Conservation (phyloP, 768 basidiomycete genomes). For the Hericium erinaceus region DNA sequence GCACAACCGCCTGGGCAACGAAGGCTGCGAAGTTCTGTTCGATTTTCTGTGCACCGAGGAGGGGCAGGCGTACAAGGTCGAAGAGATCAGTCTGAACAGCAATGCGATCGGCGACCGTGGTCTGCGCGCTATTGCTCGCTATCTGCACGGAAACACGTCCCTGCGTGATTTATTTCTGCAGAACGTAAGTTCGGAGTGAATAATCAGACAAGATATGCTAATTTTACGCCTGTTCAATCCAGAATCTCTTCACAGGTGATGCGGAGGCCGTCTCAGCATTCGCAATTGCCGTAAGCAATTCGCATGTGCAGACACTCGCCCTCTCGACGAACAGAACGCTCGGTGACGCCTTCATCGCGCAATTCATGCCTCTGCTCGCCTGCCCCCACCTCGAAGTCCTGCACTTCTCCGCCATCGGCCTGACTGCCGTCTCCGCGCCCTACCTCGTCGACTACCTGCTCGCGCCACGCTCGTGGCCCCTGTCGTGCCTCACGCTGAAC, state of each 20-base stretch:
- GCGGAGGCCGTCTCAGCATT: conserved; percentile 29
- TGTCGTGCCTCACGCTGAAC: conserved; percentile 43
- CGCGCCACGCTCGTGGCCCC: conserved; percentile 36
- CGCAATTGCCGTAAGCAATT: conserved; percentile 42
- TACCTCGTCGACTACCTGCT: conserved; percentile 39
- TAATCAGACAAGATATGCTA: neutral
- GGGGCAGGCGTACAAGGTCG: conserved; percentile 37
- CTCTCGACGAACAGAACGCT: conserved; percentile 41
- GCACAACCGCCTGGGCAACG: conserved; percentile 47
- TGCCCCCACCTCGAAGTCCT: conserved; percentile 42
- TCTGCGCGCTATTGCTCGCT: conserved; percentile 42
- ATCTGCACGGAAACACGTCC: conserved; percentile 35
- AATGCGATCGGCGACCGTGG: conserved; percentile 48
- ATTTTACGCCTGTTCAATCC: neutral
- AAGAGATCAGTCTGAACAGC: conserved; percentile 48
- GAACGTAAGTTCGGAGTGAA: conserved; percentile 33
- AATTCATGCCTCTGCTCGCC: conserved; percentile 42
- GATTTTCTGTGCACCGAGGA: conserved; percentile 40
- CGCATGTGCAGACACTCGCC: conserved; percentile 39
- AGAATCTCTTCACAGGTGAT: conserved; percentile 35
- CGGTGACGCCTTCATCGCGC: conserved; percentile 39
- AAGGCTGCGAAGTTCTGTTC: conserved; percentile 47
- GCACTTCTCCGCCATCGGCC: conserved; percentile 37
- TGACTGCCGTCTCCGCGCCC: conserved; percentile 22
- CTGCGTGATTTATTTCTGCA: conserved; percentile 47